These are phyloP conservation scores for Tylopilus rubrobrunneus DNA, from an alignment of 768 basidiomycete species.

Conservation along the genomic window DNA sequence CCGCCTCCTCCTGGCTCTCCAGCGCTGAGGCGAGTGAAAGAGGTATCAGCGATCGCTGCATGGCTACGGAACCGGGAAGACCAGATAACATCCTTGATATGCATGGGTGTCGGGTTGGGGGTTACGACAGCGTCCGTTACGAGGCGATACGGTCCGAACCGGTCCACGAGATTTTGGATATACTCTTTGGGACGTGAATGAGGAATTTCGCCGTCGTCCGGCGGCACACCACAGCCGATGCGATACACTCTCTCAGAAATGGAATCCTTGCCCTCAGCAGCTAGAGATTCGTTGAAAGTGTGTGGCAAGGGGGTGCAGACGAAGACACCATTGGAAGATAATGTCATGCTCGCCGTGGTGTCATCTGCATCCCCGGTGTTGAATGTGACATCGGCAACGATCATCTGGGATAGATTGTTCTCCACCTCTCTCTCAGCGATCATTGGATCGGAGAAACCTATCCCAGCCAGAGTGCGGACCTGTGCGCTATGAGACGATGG, in stretches of 20 bases:
- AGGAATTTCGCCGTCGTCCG: conserved; percentile 32
- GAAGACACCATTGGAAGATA: conserved; percentile 27
- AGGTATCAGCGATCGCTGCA: conserved; percentile 38
- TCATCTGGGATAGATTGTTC: conserved; percentile 35
- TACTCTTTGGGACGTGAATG: conserved; percentile 37
- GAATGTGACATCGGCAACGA: conserved; percentile 46
- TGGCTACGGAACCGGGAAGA: conserved; percentile 42
- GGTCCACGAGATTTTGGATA: conserved; percentile 40
- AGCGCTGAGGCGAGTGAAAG: conserved; percentile 28
- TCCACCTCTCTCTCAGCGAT: conserved; percentile 20
- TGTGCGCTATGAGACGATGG: conserved; percentile 11
- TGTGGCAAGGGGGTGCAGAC: conserved; percentile 35
- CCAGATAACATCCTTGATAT: conserved; percentile 39
- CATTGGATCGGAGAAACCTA: conserved; percentile 31
- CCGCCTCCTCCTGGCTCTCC: conserved; percentile 1
- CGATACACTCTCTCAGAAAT: conserved; percentile 31
- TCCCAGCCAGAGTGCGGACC: conserved; percentile 40
- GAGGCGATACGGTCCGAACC: conserved; percentile 34
- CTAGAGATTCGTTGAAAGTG: conserved; percentile 19
- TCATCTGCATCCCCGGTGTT: conserved; percentile 1
- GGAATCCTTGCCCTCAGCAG: conserved; percentile 1
- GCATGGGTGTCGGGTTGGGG: conserved; percentile 21
- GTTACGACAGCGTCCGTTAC: conserved; percentile 29
- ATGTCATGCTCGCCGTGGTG: conserved; percentile 4
- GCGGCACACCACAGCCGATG: conserved; percentile 38